Conservation (phyloP, 176 grass and related monocot genomes). For the Olyra latifolia region DNA sequence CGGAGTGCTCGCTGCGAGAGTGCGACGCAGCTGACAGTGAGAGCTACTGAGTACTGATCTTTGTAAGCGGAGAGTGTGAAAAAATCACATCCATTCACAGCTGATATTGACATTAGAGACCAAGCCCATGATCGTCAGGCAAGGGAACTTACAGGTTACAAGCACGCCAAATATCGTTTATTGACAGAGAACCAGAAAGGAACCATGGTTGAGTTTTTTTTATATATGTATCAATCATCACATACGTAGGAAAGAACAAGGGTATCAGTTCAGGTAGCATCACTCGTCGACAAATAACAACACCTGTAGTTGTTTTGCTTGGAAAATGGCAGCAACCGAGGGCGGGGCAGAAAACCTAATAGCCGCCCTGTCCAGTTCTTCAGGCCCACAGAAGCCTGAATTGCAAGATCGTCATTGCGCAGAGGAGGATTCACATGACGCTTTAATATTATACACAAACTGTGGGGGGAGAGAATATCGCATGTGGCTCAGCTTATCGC, state of each 20-base stretch:
- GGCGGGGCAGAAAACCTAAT: not conserved
- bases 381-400: not conserved
- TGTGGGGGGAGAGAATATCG: not conserved
- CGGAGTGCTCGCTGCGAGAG: not conserved
- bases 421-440: not conserved
- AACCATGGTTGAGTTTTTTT: conserved; percentile 12
- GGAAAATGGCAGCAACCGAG: conserved; percentile 7
- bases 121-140: not conserved
- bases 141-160: not conserved
- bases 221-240: not conserved
- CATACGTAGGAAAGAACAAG: conserved; percentile 17
- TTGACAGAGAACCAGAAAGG: conserved; percentile 29
- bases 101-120: not conserved
- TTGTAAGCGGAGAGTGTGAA: no score
- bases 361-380: not conserved
- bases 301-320: conserved; percentile 1
- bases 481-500: conserved; percentile 15
- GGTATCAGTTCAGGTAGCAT: not conserved
- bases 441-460: conserved; percentile 43
- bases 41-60: not conserved
- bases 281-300: not conserved
- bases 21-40: not conserved
- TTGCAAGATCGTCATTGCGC: not conserved
- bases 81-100: not conserved
- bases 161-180: conserved; percentile 11